A percentile compares a stretch with the other conserved stretches of the same genome.
Conservation (phyloP, 768 basidiomycete genomes). For the Amanita rubescens region DNA sequence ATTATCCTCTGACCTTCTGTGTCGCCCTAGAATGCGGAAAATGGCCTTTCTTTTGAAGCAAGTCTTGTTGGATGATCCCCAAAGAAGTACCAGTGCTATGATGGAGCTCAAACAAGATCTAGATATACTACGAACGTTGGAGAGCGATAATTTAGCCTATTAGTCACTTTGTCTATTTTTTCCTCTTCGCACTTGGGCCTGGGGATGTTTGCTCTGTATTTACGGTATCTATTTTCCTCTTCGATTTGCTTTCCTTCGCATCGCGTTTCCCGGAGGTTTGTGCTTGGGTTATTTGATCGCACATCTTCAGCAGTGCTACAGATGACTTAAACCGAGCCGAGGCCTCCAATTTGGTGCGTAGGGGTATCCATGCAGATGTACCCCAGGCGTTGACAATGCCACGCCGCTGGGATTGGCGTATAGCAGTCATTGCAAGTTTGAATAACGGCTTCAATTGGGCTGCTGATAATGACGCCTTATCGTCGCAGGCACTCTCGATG, state of each 20-base stretch:
- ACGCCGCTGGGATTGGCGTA: constrained; percentile 58
- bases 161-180: constrained; percentile 10
- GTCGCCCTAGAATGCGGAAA: constrained; percentile 16
- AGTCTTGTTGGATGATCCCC: constrained; percentile 13
- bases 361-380: constrained; percentile 43
- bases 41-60: constrained; percentile 20
- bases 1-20: not conserved
- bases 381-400: constrained; percentile 48
- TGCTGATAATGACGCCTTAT: constrained; percentile 40
- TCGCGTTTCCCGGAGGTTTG: constrained; percentile 11
- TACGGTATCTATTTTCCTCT: constrained; percentile 16
- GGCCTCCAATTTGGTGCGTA: constrained; percentile 38
- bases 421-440: constrained; percentile 56
- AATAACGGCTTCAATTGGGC: constrained; percentile 74
- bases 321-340: constrained; percentile 60
- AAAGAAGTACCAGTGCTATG: constrained; percentile 9
- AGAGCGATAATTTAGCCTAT: not conserved
- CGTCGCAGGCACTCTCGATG: constrained; percentile 41
- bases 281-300: constrained; percentile 48
- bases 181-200: constrained; percentile 23
- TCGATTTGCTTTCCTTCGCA: constrained; percentile 11
- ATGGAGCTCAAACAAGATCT: constrained; percentile 22
- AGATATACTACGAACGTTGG: not conserved
- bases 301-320: constrained; percentile 50
- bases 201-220: not conserved